Evolutionary conservation across 441 rosid genomes (phyloP).

Genomic region (Manihot esculenta): DNA sequence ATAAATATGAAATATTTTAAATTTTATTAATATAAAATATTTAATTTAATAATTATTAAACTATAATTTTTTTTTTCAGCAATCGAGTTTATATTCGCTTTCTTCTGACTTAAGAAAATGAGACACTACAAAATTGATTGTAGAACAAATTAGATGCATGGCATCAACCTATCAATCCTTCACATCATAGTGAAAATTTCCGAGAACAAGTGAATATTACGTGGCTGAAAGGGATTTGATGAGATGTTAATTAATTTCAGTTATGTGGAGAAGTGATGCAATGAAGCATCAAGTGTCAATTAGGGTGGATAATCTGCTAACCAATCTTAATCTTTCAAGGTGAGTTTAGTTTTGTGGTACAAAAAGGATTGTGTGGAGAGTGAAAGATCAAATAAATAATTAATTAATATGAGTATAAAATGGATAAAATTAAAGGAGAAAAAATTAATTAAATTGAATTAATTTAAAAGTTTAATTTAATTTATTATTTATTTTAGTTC

Average conservation of each 20-base stretch:
- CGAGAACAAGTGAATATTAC: neutral
- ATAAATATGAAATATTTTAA: no score
- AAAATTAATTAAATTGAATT: no score
- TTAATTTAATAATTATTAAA: no score
- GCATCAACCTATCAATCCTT: neutral
- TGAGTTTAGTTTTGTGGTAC: neutral
- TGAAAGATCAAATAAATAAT: no score
- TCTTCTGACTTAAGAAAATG: no score
- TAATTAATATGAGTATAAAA: neutral
- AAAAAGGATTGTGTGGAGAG: no score
- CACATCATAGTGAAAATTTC: neutral
- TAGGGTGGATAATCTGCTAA: neutral
- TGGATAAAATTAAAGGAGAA: neutral
- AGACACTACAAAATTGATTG: no score
- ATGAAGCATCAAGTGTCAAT: neutral
- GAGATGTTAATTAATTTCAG: neutral
- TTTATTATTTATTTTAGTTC: no score
- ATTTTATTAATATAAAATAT: no score
- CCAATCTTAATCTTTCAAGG: constrained; percentile 13
- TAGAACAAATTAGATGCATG: neutral
- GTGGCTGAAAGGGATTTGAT: neutral
- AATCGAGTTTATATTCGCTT: no score
- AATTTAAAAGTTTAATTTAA: no score
- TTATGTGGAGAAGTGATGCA: neutral
- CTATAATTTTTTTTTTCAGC: no score